Percentiles rank a stretch among this genome's conserved stretches.
phyloP scores from a whole-genome alignment of 2,329 filamentous ascomycete species.

The Pyrenochaeta sp. region DNA sequence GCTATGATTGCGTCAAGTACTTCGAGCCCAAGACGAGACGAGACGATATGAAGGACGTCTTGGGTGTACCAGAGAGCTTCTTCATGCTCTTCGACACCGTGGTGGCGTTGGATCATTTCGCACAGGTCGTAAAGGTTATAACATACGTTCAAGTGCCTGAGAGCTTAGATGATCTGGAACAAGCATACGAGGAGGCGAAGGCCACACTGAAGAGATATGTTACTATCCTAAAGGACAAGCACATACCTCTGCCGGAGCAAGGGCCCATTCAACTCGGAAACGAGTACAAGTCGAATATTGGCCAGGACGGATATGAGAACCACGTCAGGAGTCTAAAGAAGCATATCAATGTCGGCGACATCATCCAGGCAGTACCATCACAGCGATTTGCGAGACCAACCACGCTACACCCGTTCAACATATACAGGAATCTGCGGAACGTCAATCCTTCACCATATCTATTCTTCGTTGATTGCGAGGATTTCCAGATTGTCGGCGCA shows the following conservation, averaged over 20 bases:
- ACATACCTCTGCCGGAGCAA: conserved; percentile 81
- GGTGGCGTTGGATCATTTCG: conserved; percentile 94
- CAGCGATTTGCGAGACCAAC: conserved; percentile 92
- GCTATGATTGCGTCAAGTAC: conserved; percentile 96
- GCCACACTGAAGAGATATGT: conserved; percentile 72
- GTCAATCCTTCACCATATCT: conserved; percentile 98
- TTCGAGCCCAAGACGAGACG: conserved; percentile 97
- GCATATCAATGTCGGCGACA: conserved; percentile 91
- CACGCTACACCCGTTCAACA: conserved; percentile 93
- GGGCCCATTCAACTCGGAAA: conserved; percentile 75
- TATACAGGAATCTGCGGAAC: conserved; percentile 95
- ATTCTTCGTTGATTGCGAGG: conserved; percentile 91
- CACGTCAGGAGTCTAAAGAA: conserved; percentile 87
- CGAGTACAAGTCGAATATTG: conserved; percentile 91
- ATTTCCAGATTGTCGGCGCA: conserved; percentile 94
- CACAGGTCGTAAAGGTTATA: conserved; percentile 89
- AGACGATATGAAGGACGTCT: conserved; percentile 84
- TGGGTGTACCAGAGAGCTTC: conserved; percentile 88
- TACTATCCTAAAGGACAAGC: conserved; percentile 73
- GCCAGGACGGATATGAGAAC: conserved; percentile 84
- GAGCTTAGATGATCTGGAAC: conserved; percentile 63
- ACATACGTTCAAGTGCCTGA: conserved; percentile 81
- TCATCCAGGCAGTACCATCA: conserved; percentile 96
- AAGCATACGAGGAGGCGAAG: conserved; percentile 74
- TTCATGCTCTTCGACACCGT: conserved; percentile 98